A percentile compares a stretch with the other conserved stretches of the same genome.
Conservation (phyloP, 2,329 filamentous ascomycete genomes). For the Fusarium bulbicola region DNA sequence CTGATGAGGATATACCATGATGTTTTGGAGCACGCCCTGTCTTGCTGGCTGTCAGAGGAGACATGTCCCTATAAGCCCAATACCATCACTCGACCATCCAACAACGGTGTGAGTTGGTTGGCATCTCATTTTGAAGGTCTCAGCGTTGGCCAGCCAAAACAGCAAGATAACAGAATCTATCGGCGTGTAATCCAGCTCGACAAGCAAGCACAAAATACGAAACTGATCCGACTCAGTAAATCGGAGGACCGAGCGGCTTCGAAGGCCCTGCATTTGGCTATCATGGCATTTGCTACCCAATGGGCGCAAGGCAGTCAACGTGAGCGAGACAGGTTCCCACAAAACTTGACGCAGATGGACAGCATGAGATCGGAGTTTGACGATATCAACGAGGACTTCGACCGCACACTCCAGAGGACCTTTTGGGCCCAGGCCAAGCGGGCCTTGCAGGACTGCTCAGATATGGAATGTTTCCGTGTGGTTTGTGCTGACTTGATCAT, state of each 20-base stretch:
- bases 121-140: conserved; percentile 41
- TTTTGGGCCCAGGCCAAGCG: conserved; percentile 52
- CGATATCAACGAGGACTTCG: conserved; percentile 48
- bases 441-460: conserved; percentile 49
- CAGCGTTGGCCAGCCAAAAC: conserved; percentile 41
- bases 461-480: conserved; percentile 52
- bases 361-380: conserved; percentile 39
- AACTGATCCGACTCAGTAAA: conserved; percentile 52
- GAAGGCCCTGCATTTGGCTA: conserved; percentile 57
- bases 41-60: conserved; percentile 63
- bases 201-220: conserved; percentile 50
- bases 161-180: conserved; percentile 57
- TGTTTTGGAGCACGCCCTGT: conserved; percentile 61
- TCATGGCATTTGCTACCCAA: conserved; percentile 63
- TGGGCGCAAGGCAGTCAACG: conserved; percentile 49
- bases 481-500: conserved; percentile 54
- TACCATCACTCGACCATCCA: conserved; percentile 28
- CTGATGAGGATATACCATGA: conserved; percentile 59
- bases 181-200: conserved; percentile 59
- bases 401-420: conserved; percentile 49
- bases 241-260: conserved; percentile 55
- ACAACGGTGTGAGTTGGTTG: conserved; percentile 42
- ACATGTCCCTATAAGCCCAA: conserved; percentile 58
- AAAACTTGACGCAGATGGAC: conserved; percentile 36
- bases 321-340: conserved; percentile 39